Base-by-base conservation (phyloP, 2,329 filamentous ascomycete genomes). In the Neonectria neomacrospora region DNA sequence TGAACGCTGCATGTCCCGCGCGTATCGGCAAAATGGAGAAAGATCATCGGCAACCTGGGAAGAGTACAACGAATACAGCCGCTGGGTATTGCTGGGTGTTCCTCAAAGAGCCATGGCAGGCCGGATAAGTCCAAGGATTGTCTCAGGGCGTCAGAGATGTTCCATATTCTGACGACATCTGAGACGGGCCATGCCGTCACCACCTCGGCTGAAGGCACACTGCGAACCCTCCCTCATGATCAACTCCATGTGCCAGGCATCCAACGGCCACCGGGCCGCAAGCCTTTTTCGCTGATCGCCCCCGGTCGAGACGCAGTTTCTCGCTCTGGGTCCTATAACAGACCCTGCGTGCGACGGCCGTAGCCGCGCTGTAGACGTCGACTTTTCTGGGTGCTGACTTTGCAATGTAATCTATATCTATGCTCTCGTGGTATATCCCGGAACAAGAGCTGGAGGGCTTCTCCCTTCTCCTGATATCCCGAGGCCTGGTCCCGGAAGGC, bases 161-260 rank as follows among this genome's bases (percentile, higher is more conserved):
- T 41, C 53, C 53, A 48, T 32, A 28, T 39, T 34, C 22, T 42
- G 9, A 54, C 23, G 44, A 20, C 44, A 50, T 34, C 53, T 55
- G 53, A 52, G 47, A 51, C 53, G 18, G 22, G 37, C 26, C 51
- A 54, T 52, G 39, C 58, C 45, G n/a, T n/a, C n/a, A 30, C 58
- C 53, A 47, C 30, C 41, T 37, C 58, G 58, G 58, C n/a, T 52
- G 58, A 61, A 55, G 34, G 18, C n/a, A 34, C n/a, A 42, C 44
- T 50, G 34, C 23, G 52, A 55, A 20, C 28, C 32, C 26, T 41
- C 58, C 30, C 52, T 32, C 53, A 57, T 57, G 53, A 56, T 56
- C 59, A 52, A 41, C 30, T 45, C 53, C 59, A 56, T 61, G 53
- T 61, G 59, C 42, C 59, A 61, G 53, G 45, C 50, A 53, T 53